A percentile compares a stretch with the other conserved stretches of the same genome.
phyloP scores from a whole-genome alignment of 495 filamentous ascomycete species.

The Trichoderma erinaceum region DNA sequence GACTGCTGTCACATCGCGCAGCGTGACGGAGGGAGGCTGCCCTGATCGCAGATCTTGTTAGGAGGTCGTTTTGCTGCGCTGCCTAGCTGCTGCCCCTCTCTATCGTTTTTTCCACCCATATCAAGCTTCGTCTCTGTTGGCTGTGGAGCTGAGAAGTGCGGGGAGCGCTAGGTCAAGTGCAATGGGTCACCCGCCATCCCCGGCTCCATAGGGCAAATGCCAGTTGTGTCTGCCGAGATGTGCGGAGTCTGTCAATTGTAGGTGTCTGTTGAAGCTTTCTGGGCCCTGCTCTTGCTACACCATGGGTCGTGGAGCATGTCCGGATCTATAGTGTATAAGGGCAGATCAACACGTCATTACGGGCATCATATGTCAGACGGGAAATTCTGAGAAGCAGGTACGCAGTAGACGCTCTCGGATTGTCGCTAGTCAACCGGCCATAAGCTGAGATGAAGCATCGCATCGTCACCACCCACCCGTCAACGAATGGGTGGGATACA shows the following conservation, averaged over 20 bases:
- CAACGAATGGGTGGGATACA: not conserved
- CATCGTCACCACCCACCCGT: not conserved
- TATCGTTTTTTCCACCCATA: not conserved
- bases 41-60: not conserved
- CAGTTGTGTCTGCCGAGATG: not conserved
- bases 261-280: not conserved
- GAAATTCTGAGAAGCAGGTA: not conserved
- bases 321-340: not conserved
- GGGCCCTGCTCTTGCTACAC: not conserved
- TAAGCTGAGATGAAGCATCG: not conserved
- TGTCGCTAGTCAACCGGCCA: not conserved
- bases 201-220: not conserved
- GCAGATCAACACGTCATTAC: not conserved
- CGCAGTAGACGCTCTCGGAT: not conserved
- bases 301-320: not conserved
- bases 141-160: conserved; percentile 7
- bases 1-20: conserved; percentile 3
- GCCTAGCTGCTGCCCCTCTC: not conserved
- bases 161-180: not conserved
- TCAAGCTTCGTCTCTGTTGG: not conserved
- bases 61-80: not conserved
- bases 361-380: not conserved
- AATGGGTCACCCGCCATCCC: conserved; percentile 6
- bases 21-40: not conserved
- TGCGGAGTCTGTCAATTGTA: not conserved